Evolutionary conservation across 192 early-diverging fungal species (phyloP).

Genomic region (Gryganskiella cystojenkinii): DNA sequence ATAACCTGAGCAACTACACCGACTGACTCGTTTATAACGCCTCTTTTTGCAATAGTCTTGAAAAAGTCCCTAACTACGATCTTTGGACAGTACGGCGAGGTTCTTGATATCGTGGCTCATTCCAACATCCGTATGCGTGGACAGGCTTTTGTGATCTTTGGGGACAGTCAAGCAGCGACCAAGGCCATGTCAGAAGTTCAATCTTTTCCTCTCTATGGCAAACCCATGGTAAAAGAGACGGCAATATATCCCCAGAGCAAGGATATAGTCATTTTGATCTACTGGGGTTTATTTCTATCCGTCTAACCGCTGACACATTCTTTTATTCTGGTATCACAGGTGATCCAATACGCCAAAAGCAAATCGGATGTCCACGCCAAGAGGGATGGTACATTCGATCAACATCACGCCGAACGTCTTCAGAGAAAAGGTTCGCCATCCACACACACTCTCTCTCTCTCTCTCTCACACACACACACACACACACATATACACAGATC

Average conservation of each 20-base stretch:
- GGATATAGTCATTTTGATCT: not conserved
- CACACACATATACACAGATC: not conserved
- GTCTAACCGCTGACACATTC: not conserved
- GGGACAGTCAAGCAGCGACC: conserved; percentile 73
- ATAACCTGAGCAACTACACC: no score
- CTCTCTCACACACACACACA: not conserved
- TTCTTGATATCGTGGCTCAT: conserved; percentile 86
- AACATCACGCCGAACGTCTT: conserved; percentile 67
- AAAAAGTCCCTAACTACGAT: conserved; percentile 78
- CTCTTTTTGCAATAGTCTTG: conserved; percentile 71
- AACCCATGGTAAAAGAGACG: conserved; percentile 75
- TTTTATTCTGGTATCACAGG: conserved; percentile 35
- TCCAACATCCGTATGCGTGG: conserved; percentile 87
- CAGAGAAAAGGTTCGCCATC: conserved; percentile 71
- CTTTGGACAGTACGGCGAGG: conserved; percentile 86
- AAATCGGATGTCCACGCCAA: conserved; percentile 73
- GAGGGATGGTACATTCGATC: conserved; percentile 72
- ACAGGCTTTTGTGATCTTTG: conserved; percentile 94
- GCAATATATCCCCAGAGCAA: not conserved
- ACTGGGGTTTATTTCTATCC: not conserved
- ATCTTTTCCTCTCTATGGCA: conserved; percentile 82
- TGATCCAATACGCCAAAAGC: conserved; percentile 65
- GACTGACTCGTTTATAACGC: no score
- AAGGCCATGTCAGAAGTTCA: conserved; percentile 88
- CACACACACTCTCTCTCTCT: not conserved